A percentile compares a stretch with the other conserved stretches of the same genome.
These are phyloP conservation scores for Metschnikowia arizonensis DNA, from an alignment of 805 yeast genomes.

Conservation along the genomic window DNA sequence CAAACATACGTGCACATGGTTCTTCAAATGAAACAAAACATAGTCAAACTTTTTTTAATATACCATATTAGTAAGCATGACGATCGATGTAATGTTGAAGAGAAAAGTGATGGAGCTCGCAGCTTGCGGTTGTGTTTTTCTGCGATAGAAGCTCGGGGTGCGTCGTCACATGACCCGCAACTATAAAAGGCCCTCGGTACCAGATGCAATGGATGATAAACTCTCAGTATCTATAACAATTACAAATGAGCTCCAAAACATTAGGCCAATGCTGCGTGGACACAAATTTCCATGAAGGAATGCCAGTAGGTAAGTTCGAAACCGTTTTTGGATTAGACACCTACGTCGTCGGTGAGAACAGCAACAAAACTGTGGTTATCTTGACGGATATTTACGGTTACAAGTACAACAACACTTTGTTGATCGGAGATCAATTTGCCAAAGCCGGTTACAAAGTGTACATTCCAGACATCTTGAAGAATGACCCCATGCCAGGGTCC, in stretches of 20 bases:
- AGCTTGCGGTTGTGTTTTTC: neutral
- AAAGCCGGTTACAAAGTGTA: constrained; percentile 58
- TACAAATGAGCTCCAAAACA: constrained; percentile 47
- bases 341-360: constrained; percentile 28
- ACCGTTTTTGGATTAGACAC: constrained; percentile 41
- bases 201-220: neutral
- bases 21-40: no score
- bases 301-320: constrained; percentile 41
- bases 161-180: constrained; percentile 1
- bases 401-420: constrained; percentile 49
- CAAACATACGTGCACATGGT: neutral
- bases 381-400: constrained; percentile 70
- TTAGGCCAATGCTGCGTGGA: constrained; percentile 47
- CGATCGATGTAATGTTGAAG: no score
- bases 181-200: neutral
- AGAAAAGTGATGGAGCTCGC: neutral
- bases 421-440: constrained; percentile 67
- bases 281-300: constrained; percentile 47
- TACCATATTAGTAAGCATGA: no score
- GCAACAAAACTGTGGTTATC: constrained; percentile 51
- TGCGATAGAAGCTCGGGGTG: neutral
- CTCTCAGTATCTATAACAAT: neutral
- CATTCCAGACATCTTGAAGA: constrained; percentile 71
- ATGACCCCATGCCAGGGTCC: constrained; percentile 29
- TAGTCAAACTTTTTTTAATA: no score